A percentile compares a stretch with the other conserved stretches of the same genome.
These are phyloP conservation scores for Ogataea dorogensis DNA, from an alignment of 805 yeast species.

Conservation along the genomic window DNA sequence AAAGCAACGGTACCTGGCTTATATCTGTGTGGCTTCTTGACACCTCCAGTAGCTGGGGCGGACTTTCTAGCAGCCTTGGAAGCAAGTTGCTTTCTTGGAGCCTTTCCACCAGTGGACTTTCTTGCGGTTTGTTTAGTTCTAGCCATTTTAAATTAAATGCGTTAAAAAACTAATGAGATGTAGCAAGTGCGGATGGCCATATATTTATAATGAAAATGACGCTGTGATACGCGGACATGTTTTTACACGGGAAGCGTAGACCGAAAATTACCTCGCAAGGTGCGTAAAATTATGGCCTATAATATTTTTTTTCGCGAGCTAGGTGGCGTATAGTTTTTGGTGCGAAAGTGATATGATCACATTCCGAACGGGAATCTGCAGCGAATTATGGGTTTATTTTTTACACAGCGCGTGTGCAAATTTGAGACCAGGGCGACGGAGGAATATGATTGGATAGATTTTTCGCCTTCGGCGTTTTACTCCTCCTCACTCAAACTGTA, in stretches of 20 bases:
- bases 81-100: slow-evolving; percentile 91
- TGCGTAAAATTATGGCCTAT: slow-evolving; percentile 15
- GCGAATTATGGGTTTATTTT: slow-evolving; percentile 8
- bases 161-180: slow-evolving; percentile 6
- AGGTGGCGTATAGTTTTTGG: slow-evolving; percentile 14
- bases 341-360: slow-evolving; percentile 4
- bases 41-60: slow-evolving; percentile 91
- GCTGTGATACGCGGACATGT: slow-evolving; percentile 8
- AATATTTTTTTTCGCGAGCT: slow-evolving; percentile 12
- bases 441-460: slow-evolving; percentile 11
- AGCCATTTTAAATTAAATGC: slow-evolving; percentile 54
- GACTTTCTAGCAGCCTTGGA: slow-evolving; percentile 93
- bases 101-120: slow-evolving; percentile 95
- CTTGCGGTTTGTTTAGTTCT: slow-evolving; percentile 94
- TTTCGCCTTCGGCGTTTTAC: slow-evolving; percentile 2
- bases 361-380: slow-evolving; percentile 10
- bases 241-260: slow-evolving; percentile 5
- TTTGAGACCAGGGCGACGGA: slow-evolving; percentile 9
- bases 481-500: slow-evolving; percentile 2
- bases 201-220: slow-evolving; percentile 11
- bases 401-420: slow-evolving; percentile 15
- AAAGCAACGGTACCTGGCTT: slow-evolving; percentile 97
- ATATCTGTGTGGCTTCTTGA: slow-evolving; percentile 93
- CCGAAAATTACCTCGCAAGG: slow-evolving; percentile 10
- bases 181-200: slow-evolving; percentile 8